These are phyloP conservation scores for Trichoderma sp. DNA, from an alignment of 2,329 filamentous ascomycete species.

Conservation along the genomic window DNA sequence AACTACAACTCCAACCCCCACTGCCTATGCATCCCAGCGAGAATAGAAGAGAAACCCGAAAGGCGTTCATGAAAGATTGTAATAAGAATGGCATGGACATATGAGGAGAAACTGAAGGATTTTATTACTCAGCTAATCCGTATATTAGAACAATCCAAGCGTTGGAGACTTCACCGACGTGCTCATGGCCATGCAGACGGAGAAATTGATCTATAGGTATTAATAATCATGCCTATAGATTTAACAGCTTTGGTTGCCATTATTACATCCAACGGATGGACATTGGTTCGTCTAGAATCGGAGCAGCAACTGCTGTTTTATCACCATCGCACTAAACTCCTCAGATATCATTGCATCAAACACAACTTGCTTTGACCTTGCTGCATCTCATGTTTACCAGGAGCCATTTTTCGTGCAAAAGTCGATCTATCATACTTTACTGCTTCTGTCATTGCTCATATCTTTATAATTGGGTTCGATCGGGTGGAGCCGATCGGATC, in stretches of 20 bases:
- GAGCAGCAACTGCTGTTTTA: background rate
- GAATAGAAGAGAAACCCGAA: background rate
- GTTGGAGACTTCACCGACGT: no score
- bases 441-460: background rate
- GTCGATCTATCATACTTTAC: background rate
- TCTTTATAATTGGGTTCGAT: background rate
- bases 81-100: background rate
- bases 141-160: no score
- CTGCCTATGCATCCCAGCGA: background rate
- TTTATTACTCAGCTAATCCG: no score
- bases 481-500: background rate
- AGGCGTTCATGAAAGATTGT: background rate
- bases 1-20: background rate
- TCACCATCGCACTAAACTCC: fast-evolving
- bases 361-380: background rate
- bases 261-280: background rate
- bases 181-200: no score
- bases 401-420: background rate
- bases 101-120: background rate
- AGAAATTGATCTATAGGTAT: no score
- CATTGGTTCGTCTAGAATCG: no score
- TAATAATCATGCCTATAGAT: background rate
- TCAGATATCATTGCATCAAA: background rate
- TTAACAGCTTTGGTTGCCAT: background rate
- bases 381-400: background rate